Evolutionary conservation across 495 filamentous ascomycete species (phyloP).

Genomic region (Tetracladium setigerum): DNA sequence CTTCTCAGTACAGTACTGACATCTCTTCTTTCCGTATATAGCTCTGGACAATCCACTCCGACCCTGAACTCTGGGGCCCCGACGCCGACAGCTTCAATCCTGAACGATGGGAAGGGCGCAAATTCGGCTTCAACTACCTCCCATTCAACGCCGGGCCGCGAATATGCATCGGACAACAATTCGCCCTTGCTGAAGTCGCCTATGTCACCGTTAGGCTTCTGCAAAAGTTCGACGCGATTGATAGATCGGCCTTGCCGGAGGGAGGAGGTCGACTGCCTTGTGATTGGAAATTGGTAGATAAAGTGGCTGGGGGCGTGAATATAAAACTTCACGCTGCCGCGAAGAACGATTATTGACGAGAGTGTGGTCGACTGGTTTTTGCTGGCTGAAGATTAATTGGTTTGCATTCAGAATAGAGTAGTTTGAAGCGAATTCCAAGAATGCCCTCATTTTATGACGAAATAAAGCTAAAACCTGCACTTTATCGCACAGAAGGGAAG

Average conservation of each 20-base stretch:
- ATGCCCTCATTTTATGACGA: slow-evolving; percentile 3
- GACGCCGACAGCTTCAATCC: slow-evolving; percentile 30
- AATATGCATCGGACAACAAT: slow-evolving; percentile 45
- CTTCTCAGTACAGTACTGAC: slow-evolving; percentile 14
- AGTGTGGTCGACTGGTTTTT: slow-evolving; percentile 17
- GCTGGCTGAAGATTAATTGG: slow-evolving; percentile 9
- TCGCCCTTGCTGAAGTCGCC: slow-evolving; percentile 48
- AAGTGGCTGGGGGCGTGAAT: slow-evolving; percentile 24
- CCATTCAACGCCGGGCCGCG: slow-evolving; percentile 49
- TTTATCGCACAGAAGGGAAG: slow-evolving; percentile 9
- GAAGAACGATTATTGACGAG: slow-evolving; percentile 17
- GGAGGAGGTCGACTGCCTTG: slow-evolving; percentile 23
- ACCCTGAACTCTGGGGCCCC: slow-evolving; percentile 27
- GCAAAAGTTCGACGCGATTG: slow-evolving; percentile 49
- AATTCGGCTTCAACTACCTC: slow-evolving; percentile 21
- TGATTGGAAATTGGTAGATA: slow-evolving; percentile 27
- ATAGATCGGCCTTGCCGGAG: slow-evolving; percentile 22
- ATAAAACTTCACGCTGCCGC: slow-evolving; percentile 26
- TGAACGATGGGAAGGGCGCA: slow-evolving; percentile 27
- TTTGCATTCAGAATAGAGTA: slow-evolving; percentile 14
- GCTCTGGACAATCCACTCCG: slow-evolving; percentile 34
- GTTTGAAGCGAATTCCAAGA: slow-evolving; percentile 5
- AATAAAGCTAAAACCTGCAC: slow-evolving; percentile 7
- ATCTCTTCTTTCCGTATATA: slow-evolving; percentile 22
- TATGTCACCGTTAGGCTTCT: slow-evolving; percentile 53